A percentile compares a stretch with the other conserved stretches of the same genome.
Evolutionary conservation across 305 asterid genomes (phyloP).

Genomic region (Fraxinus nigra): DNA sequence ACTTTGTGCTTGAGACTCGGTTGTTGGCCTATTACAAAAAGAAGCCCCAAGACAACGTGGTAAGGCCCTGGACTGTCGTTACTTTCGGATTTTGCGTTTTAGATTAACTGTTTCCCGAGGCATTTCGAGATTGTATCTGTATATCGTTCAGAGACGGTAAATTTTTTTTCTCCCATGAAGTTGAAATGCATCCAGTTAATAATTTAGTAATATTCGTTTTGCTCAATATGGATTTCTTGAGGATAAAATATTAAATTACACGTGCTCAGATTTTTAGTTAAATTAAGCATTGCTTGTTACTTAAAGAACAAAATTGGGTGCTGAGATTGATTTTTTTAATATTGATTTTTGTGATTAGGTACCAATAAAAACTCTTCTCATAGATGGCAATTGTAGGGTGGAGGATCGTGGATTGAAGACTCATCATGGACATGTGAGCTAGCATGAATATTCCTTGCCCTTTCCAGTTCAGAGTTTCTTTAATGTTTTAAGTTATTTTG

Average conservation of each 20-base stretch:
- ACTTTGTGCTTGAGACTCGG: conserved; percentile 82
- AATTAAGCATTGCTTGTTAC: neutral
- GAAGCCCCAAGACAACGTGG: conserved; percentile 86
- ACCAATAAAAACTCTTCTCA: conserved; percentile 78
- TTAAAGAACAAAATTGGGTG: neutral
- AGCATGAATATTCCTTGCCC: conserved; percentile 5
- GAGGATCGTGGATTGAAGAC: conserved; percentile 96
- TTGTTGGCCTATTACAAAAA: conserved; percentile 90
- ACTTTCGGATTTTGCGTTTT: neutral
- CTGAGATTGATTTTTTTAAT: conserved; percentile 12
- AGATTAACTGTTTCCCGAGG: neutral
- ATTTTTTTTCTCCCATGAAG: neutral
- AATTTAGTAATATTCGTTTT: neutral
- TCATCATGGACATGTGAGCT: conserved; percentile 94
- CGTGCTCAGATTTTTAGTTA: neutral
- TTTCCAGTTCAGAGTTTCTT: conserved; percentile 11
- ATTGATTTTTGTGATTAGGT: conserved; percentile 45
- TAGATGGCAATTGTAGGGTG: conserved; percentile 95
- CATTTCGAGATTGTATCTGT: neutral
- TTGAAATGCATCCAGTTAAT: neutral
- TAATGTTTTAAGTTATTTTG: neutral
- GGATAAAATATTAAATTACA: neutral
- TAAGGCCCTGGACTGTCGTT: conserved; percentile 24
- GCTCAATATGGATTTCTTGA: neutral
- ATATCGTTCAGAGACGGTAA: neutral